Percentiles rank a stretch among this genome's conserved stretches.
Conservation (phyloP, 257 asterid species). For the Salvia splendens region DNA sequence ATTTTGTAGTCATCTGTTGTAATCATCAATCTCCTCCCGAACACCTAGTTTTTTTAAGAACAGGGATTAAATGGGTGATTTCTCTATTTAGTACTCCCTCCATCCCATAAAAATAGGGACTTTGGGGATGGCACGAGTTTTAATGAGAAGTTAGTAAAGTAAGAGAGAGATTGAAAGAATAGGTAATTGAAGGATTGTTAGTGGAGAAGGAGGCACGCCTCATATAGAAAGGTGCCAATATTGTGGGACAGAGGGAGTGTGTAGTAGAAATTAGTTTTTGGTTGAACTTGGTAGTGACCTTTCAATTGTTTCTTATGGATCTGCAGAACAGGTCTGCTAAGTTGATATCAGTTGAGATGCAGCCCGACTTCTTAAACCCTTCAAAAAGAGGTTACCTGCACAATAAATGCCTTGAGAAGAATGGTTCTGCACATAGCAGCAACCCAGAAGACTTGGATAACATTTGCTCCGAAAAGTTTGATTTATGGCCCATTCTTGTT, state of each 20-base stretch:
- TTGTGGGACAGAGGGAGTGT: too few species aligned
- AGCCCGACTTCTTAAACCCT: constrained; percentile 65
- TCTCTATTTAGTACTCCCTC: constrained; percentile 3
- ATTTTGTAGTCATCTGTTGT: not conserved
- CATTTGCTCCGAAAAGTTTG: constrained; percentile 38
- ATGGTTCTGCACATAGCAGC: constrained; percentile 32
- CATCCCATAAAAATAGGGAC: too few species aligned
- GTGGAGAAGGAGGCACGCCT: too few species aligned
- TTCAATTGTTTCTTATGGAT: constrained; percentile 37
- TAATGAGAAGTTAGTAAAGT: too few species aligned
- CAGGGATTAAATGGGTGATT: constrained; percentile 3
- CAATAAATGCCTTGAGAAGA: constrained; percentile 34
- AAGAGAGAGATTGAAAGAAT: too few species aligned
- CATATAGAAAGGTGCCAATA: too few species aligned
- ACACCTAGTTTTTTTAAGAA: not conserved
- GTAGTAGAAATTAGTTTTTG: not conserved
- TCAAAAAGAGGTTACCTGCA: constrained; percentile 42
- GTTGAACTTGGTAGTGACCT: constrained; percentile 25
- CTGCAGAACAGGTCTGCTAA: constrained; percentile 73
- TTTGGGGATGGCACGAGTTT: too few species aligned
- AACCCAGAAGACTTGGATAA: constrained; percentile 37
- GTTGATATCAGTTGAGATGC: constrained; percentile 46
- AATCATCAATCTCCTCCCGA: not conserved
- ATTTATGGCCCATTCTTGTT: constrained; percentile 72
- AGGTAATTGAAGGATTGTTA: too few species aligned